These are phyloP conservation scores for Microascus cirrosus DNA, from an alignment of 2,329 filamentous ascomycete species.

Conservation along the genomic window DNA sequence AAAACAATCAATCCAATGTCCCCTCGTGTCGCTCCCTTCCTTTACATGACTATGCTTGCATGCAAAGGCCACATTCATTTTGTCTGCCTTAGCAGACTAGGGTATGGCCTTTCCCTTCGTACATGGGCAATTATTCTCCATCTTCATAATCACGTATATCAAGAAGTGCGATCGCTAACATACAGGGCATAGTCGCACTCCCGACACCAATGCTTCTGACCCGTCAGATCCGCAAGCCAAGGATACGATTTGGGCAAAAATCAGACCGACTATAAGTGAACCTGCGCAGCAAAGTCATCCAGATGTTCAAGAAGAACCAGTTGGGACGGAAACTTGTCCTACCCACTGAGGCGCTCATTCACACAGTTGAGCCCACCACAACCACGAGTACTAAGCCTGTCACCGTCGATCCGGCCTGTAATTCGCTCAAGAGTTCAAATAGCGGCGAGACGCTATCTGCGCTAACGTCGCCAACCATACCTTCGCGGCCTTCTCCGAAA, in stretches of 20 bases:
- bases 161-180: background rate
- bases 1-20: background rate
- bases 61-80: background rate
- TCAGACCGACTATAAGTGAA: background rate
- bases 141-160: constrained; percentile 3
- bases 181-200: background rate
- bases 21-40: background rate
- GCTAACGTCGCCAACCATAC: background rate
- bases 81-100: background rate
- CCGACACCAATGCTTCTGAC: background rate
- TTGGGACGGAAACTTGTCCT: background rate
- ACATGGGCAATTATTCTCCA: background rate
- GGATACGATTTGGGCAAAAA: background rate
- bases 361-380: background rate
- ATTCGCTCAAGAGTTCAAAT: background rate
- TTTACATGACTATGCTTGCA: background rate
- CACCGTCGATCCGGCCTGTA: background rate
- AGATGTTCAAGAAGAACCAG: background rate
- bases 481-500: background rate
- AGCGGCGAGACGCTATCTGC: background rate
- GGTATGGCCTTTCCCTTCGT: background rate
- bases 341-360: background rate
- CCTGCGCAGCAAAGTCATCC: background rate
- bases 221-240: background rate
- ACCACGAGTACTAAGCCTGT: background rate